Evolutionary conservation across 2,329 filamentous ascomycete genomes (phyloP).

Genomic region (Pyrenophora seminiperda): DNA sequence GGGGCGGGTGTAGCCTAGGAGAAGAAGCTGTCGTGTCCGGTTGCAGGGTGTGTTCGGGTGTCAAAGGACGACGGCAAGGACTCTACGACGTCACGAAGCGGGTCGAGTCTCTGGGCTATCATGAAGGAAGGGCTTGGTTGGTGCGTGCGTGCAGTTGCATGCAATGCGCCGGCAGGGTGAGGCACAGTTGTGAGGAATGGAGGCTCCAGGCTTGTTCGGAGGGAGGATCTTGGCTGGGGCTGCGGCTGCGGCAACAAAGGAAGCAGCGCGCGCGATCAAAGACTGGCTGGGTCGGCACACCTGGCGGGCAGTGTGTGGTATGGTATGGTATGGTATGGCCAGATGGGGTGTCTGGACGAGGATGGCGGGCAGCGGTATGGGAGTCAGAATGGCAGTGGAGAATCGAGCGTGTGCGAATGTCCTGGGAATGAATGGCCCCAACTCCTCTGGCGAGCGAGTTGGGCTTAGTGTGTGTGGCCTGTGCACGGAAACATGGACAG

Average conservation of each 20-base stretch:
- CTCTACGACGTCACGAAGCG: constrained; percentile 26
- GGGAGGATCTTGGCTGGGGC: constrained; percentile 30
- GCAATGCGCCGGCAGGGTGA: constrained; percentile 34
- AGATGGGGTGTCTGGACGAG: constrained; percentile 16
- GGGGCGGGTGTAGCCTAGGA: constrained; percentile 21
- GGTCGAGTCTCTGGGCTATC: constrained; percentile 21
- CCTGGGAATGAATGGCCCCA: constrained; percentile 21
- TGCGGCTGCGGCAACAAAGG: constrained; percentile 34
- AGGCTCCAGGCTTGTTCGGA: constrained; percentile 30
- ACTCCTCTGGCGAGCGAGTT: constrained; percentile 16
- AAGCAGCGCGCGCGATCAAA: constrained; percentile 29
- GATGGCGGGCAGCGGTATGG: constrained; percentile 25
- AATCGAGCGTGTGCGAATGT: constrained; percentile 26
- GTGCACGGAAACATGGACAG: constrained; percentile 15
- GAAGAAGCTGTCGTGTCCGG: constrained; percentile 38
- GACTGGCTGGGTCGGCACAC: constrained; percentile 20
- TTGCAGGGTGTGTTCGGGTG: constrained; percentile 26
- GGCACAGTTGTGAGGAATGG: constrained; percentile 27
- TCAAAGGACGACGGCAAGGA: constrained; percentile 27
- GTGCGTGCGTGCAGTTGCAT: constrained; percentile 18
- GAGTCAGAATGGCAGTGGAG: constrained; percentile 32
- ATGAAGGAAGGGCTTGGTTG: constrained; percentile 25
- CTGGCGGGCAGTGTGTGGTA: constrained; percentile 25
- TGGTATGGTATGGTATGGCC: constrained; percentile 20
- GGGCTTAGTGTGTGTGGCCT: constrained; percentile 13